phyloP scores from a whole-genome alignment of 164 flowering plant genomes.

The Magnolia officinalis region DNA sequence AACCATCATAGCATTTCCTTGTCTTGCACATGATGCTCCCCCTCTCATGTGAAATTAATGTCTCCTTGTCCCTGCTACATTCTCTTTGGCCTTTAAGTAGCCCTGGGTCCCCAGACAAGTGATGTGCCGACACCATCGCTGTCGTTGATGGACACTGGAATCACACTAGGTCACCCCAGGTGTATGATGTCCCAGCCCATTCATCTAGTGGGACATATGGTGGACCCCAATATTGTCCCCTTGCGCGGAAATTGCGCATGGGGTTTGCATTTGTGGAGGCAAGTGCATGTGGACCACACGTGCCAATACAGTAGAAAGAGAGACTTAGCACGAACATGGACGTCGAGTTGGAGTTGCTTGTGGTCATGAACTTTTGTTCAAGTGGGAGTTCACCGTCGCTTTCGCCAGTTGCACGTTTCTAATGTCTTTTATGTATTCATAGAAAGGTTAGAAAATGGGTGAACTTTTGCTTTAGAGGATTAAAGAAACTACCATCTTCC shows the following conservation, averaged over 20 bases:
- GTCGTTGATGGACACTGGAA: neutral
- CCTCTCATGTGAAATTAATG: neutral
- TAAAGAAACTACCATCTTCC: no score
- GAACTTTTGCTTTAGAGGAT: no score
- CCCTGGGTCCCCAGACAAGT: no score
- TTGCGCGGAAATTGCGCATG: no score
- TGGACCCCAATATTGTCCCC: neutral
- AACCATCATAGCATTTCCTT: slow-evolving; percentile 4
- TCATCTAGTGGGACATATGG: neutral
- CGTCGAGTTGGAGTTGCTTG: neutral
- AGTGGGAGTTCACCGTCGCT: neutral
- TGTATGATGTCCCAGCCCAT: neutral
- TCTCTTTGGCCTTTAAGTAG: neutral
- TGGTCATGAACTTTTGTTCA: no score
- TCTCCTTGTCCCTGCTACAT: slow-evolving; percentile 12
- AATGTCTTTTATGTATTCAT: neutral
- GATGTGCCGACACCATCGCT: no score
- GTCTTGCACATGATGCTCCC: slow-evolving; percentile 8
- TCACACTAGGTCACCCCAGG: neutral
- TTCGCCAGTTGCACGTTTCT: neutral
- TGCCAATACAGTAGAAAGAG: no score
- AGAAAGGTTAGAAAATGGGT: no score
- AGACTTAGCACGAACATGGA: neutral
- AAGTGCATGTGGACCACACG: neutral
- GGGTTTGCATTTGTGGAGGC: neutral